A percentile compares a stretch with the other conserved stretches of the same genome.
Evolutionary conservation across 2,329 filamentous ascomycete species (phyloP).

Genomic region (Talaromyces sp.): DNA sequence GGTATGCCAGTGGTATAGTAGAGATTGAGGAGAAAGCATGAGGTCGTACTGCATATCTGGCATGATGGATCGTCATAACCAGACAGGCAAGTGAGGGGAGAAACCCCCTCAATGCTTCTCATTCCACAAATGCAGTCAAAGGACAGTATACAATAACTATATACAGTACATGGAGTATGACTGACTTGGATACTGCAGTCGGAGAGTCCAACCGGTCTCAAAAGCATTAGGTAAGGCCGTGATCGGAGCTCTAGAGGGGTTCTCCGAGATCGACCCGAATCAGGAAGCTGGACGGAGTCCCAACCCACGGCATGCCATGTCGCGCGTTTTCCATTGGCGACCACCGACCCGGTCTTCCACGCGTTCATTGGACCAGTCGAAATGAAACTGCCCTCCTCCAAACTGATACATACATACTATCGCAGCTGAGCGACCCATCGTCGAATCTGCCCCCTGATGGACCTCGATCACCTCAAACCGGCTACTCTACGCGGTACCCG

Average conservation of each 20-base stretch:
- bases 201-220: not conserved
- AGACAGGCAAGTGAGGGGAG: too few species aligned
- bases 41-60: too few species aligned
- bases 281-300: conserved; percentile 24
- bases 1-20: too few species aligned
- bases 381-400: not conserved
- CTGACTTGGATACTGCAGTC: not conserved
- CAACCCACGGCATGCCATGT: conserved; percentile 17
- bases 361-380: not conserved
- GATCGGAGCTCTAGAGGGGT: conserved; percentile 18
- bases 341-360: not conserved
- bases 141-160: too few species aligned
- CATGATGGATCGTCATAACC: too few species aligned
- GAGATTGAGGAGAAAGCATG: too few species aligned
- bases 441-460: not conserved
- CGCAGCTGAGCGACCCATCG: not conserved
- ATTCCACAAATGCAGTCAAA: too few species aligned
- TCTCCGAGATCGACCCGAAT: conserved; percentile 27
- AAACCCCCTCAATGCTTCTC: too few species aligned
- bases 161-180: too few species aligned
- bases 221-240: conserved; percentile 1
- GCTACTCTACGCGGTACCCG: conserved; percentile 14
- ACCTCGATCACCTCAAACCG: conserved; percentile 9
- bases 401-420: too few species aligned
- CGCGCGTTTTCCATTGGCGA: conserved; percentile 6